Percentiles rank a stretch among this genome's conserved stretches.
Conservation (phyloP, 345 rosid genomes). For the Mangifera indica region DNA sequence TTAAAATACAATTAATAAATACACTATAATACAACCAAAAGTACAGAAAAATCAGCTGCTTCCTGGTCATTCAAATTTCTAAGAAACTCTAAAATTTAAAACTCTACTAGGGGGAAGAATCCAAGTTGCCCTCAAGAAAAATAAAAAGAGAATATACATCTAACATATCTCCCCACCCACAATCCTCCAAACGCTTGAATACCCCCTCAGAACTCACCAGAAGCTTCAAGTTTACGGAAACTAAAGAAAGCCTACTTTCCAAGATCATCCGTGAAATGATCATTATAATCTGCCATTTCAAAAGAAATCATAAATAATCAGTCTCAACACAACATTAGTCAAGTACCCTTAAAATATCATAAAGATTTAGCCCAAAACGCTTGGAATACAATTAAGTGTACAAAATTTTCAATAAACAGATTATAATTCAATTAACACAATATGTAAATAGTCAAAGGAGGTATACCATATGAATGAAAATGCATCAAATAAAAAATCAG, state of each 20-base stretch:
- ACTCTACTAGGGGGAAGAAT: not conserved
- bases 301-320: not conserved
- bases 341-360: not conserved
- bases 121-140: not conserved
- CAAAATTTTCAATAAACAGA: not conserved
- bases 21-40: not conserved
- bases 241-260: not conserved
- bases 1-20: no score
- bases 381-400: not conserved
- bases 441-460: not conserved
- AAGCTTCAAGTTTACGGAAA: not conserved
- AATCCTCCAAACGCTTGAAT: not conserved
- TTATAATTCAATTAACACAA: not conserved
- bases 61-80: not conserved
- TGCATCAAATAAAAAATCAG: not conserved
- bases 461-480: not conserved
- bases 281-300: not conserved
- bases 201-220: not conserved
- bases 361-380: not conserved
- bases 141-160: not conserved
- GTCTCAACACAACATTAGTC: not conserved
- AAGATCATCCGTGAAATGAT: not conserved
- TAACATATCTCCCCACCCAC: not conserved
- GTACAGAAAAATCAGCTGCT: not conserved
- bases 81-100: not conserved